These are phyloP conservation scores for Oxytropis ochrocephala DNA, from an alignment of 306 rosid species.

Conservation along the genomic window DNA sequence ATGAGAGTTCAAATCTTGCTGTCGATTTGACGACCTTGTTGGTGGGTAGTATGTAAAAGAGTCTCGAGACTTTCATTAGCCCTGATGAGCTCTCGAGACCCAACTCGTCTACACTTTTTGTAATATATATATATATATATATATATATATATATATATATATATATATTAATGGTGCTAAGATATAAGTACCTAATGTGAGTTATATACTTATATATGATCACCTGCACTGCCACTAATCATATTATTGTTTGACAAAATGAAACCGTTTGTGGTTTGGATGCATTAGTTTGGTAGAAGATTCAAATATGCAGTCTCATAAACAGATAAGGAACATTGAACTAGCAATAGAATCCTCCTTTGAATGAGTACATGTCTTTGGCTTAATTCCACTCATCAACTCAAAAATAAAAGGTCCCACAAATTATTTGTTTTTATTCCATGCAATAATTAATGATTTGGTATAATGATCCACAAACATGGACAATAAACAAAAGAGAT, in stretches of 20 bases:
- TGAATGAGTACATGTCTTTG: not conserved
- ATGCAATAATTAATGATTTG: conserved; percentile 66
- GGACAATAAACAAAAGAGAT: conserved; percentile 32
- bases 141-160: too few species aligned
- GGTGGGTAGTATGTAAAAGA: too few species aligned
- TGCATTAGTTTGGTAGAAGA: not conserved
- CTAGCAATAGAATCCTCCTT: not conserved
- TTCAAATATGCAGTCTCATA: not conserved
- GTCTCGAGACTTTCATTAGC: too few species aligned
- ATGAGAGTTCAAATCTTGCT: too few species aligned
- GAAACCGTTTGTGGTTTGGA: not conserved
- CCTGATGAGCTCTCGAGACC: too few species aligned
- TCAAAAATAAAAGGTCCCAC: conserved; percentile 31
- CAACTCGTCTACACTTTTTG: too few species aligned
- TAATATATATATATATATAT: too few species aligned
- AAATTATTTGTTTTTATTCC: conserved; percentile 47
- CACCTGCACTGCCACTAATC: too few species aligned
- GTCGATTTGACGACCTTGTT: too few species aligned
- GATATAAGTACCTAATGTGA: too few species aligned
- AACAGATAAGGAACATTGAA: not conserved
- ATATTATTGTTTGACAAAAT: not conserved
- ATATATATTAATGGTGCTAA: too few species aligned
- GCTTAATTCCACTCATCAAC: conserved; percentile 6
- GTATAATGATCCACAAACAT: conserved; percentile 43
- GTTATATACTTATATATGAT: too few species aligned